phyloP scores from a whole-genome alignment of 2,329 filamentous ascomycete genomes.

The Sarocladiaceae sp. region DNA sequence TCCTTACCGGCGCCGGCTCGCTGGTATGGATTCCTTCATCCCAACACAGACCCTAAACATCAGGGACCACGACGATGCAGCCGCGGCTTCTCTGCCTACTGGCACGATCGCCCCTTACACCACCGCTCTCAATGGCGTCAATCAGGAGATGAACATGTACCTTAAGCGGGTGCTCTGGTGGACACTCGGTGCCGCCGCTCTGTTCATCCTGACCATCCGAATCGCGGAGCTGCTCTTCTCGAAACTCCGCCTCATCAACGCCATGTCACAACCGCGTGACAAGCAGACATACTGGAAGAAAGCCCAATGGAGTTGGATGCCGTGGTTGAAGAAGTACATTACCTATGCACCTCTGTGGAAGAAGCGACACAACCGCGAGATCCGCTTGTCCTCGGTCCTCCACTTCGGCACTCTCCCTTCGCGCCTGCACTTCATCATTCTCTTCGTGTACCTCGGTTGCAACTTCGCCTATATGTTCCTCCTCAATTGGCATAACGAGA shows the following conservation, averaged over 20 bases:
- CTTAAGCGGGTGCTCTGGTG: conserved; percentile 58
- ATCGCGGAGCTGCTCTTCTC: conserved; percentile 50
- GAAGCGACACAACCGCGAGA: conserved; percentile 65
- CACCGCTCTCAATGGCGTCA: conserved; percentile 55
- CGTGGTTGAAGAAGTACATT: conserved; percentile 57
- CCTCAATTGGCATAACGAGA: conserved; percentile 54
- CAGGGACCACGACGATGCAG: conserved; percentile 25
- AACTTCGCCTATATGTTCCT: conserved; percentile 60
- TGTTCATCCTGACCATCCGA: conserved; percentile 50
- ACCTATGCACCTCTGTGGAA: conserved; percentile 57
- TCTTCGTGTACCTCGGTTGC: conserved; percentile 53
- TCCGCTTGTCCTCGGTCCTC: conserved; percentile 55
- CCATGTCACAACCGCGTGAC: conserved; percentile 49
- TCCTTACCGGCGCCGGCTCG: conserved; percentile 13
- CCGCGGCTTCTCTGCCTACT: conserved; percentile 28
- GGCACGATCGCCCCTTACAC: conserved; percentile 53
- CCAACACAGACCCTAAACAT: conserved; percentile 16
- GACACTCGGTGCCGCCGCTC: conserved; percentile 52
- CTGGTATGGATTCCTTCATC: conserved; percentile 12
- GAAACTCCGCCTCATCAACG: conserved; percentile 54
- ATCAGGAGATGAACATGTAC: conserved; percentile 52
- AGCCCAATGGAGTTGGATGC: conserved; percentile 57
- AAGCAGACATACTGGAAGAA: conserved; percentile 57
- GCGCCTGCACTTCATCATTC: conserved; percentile 55
- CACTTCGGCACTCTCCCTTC: conserved; percentile 62